A percentile compares a stretch with the other conserved stretches of the same genome.
Evolutionary conservation across 148 eudicot genomes (phyloP).

Genomic region (Dianthus caryophyllus): DNA sequence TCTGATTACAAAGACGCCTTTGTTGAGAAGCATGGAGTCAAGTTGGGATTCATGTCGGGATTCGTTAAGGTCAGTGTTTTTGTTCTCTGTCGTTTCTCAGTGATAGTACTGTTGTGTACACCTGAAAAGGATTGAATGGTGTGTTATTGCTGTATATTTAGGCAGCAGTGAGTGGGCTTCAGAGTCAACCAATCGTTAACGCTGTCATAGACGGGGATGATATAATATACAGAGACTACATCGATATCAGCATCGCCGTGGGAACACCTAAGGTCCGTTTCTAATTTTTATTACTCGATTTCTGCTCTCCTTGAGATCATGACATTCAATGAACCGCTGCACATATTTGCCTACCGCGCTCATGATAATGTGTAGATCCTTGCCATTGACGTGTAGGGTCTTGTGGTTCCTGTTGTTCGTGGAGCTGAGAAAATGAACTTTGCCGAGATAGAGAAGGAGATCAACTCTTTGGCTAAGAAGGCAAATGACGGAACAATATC

Average conservation of each 20-base stretch:
- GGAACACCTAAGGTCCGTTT: slow-evolving; percentile 87
- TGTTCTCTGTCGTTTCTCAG: not conserved
- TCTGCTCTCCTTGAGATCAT: not conserved
- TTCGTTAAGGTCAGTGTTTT: slow-evolving; percentile 65
- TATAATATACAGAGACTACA: slow-evolving; percentile 82
- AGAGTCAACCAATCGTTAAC: slow-evolving; percentile 83
- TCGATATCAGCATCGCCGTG: slow-evolving; percentile 95
- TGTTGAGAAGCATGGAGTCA: slow-evolving; percentile 95
- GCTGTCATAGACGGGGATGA: slow-evolving; percentile 98
- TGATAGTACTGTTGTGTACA: not conserved
- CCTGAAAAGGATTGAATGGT: slow-evolving; percentile 1
- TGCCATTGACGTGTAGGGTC: slow-evolving; percentile 46
- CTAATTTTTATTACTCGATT: not conserved
- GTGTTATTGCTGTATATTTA: slow-evolving; percentile 18
- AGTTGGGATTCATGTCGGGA: slow-evolving; percentile 95
- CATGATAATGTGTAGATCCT: not conserved
- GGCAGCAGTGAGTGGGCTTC: slow-evolving; percentile 93
- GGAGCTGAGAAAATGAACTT: slow-evolving; percentile 79
- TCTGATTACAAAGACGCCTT: slow-evolving; percentile 95
- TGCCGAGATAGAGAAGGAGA: slow-evolving; percentile 87
- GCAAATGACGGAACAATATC: slow-evolving; percentile 79
- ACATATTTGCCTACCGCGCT: not conserved
- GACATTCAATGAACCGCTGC: not conserved
- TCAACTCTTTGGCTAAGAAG: slow-evolving; percentile 81
- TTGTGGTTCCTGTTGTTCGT: slow-evolving; percentile 93